phyloP scores from a whole-genome alignment of 495 filamentous ascomycete genomes.

The Lasiosphaeria miniovina region DNA sequence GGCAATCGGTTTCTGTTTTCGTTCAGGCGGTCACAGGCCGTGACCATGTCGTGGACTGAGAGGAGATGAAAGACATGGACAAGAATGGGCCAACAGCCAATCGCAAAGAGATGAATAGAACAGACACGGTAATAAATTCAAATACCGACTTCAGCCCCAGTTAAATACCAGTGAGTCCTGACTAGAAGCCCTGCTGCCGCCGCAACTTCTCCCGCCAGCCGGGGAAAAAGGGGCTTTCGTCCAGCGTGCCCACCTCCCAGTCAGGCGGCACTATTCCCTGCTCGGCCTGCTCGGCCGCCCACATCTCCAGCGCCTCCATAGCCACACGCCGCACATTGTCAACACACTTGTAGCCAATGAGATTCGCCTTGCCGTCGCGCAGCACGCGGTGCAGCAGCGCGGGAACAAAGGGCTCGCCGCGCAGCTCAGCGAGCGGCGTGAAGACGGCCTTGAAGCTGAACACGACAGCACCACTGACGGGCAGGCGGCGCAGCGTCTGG shows the following conservation, averaged over 20 bases:
- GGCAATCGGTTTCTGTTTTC: no score
- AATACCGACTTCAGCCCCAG: no score
- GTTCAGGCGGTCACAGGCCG: no score
- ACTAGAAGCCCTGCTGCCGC: slow-evolving; percentile 57
- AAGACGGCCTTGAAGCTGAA: slow-evolving; percentile 95
- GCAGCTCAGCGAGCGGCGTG: slow-evolving; percentile 69
- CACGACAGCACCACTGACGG: slow-evolving; percentile 68
- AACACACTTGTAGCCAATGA: slow-evolving; percentile 85
- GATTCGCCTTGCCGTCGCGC: slow-evolving; percentile 64
- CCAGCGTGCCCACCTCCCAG: slow-evolving; percentile 76
- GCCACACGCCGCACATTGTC: slow-evolving; percentile 80
- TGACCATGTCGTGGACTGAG: no score
- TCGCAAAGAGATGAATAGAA: no score
- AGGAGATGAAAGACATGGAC: no score
- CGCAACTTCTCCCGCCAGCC: slow-evolving; percentile 86
- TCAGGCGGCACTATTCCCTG: slow-evolving; percentile 57
- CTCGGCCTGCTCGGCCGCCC: slow-evolving; percentile 65
- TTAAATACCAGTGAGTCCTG: no score
- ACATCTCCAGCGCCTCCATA: slow-evolving; percentile 64
- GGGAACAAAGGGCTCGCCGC: slow-evolving; percentile 73
- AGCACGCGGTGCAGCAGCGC: slow-evolving; percentile 64
- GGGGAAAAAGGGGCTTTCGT: slow-evolving; percentile 77
- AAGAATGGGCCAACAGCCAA: no score
- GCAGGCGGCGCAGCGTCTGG: slow-evolving; percentile 83
- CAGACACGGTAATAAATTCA: no score